Conservation (phyloP, 1,139 yeast genomes). For the Kodamaea anthophila region DNA sequence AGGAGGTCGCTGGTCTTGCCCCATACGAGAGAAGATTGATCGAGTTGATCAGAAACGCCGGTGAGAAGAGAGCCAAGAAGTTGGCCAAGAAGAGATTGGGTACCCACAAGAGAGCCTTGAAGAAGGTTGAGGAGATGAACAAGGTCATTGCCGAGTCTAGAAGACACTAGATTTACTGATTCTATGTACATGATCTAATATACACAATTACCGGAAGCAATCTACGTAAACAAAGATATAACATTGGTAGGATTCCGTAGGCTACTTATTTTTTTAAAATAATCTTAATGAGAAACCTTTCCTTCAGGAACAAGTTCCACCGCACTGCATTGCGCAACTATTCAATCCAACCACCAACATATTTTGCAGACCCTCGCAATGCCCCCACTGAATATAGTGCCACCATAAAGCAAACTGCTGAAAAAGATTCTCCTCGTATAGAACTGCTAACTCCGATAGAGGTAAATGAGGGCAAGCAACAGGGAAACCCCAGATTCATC, state of each 20-base stretch:
- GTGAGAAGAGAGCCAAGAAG: constrained; percentile 99
- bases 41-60: constrained; percentile 99
- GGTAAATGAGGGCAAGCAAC: neutral
- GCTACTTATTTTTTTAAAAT: no score
- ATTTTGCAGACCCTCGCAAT: neutral
- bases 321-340: no score
- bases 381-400: no score
- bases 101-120: constrained; percentile 99
- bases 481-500: constrained; percentile 9
- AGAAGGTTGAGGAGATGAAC: constrained; percentile 98
- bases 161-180: constrained; percentile 46
- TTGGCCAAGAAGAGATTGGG: constrained; percentile 99
- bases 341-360: neutral
- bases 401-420: no score
- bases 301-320: no score
- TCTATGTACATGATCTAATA: constrained; percentile 13
- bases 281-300: no score
- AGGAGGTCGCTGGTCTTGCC: constrained; percentile 98
- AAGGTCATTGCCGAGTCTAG: constrained; percentile 96
- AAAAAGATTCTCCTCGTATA: no score
- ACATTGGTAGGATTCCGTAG: no score
- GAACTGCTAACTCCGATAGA: no score
- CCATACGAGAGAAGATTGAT: constrained; percentile 99
- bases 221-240: no score
- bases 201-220: constrained; percentile 3